Evolutionary conservation across 1,284 basidiomycete genomes (phyloP).

Genomic region (Vanrija humicola): DNA sequence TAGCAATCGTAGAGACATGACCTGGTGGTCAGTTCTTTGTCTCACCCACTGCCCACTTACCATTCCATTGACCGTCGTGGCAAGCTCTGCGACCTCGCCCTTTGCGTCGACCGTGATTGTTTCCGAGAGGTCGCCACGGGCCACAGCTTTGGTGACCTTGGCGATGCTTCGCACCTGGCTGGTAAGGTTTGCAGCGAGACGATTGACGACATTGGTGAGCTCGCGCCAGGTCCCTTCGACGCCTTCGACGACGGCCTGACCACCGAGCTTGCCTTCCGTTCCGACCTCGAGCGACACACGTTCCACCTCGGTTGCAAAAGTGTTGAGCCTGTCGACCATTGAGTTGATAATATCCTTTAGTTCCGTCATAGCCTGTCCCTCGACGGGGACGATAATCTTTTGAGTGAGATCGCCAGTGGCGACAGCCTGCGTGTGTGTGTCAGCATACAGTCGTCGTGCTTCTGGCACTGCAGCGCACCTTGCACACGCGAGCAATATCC

Average conservation of each 20-base stretch:
- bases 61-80: slow-evolving; percentile 98
- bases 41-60: slow-evolving; percentile 43
- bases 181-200: slow-evolving; percentile 88
- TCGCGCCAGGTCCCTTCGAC: slow-evolving; percentile 94
- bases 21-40: slow-evolving; percentile 24
- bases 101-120: slow-evolving; percentile 96
- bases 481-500: slow-evolving; percentile 88
- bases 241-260: slow-evolving; percentile 85
- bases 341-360: slow-evolving; percentile 97
- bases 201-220: slow-evolving; percentile 84
- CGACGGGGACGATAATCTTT: slow-evolving; percentile 93
- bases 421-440: slow-evolving; percentile 59
- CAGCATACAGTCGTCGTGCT: background rate
- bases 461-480: slow-evolving; percentile 45
- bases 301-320: slow-evolving; percentile 54
- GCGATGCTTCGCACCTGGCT: slow-evolving; percentile 93
- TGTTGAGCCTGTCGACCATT: slow-evolving; percentile 66
- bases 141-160: slow-evolving; percentile 95
- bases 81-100: slow-evolving; percentile 94
- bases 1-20: slow-evolving; percentile 77
- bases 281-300: slow-evolving; percentile 77
- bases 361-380: slow-evolving; percentile 95
- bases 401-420: slow-evolving; percentile 89
- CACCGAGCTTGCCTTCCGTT: slow-evolving; percentile 86
- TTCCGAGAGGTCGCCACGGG: slow-evolving; percentile 87